Evolutionary conservation across 2,329 filamentous ascomycete genomes (phyloP).

Genomic region (Aureobasidium musti): DNA sequence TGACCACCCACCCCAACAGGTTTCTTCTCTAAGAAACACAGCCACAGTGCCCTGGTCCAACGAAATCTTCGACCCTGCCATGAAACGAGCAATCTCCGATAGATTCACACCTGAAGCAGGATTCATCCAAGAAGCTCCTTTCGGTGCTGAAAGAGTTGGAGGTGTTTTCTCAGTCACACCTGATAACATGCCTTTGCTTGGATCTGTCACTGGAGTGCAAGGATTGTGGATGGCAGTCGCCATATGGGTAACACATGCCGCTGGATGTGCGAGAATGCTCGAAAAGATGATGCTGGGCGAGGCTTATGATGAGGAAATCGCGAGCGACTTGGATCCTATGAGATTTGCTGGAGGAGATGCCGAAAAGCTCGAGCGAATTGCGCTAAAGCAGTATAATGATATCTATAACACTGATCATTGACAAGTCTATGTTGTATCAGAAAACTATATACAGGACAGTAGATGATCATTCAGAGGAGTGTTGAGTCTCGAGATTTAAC

Average conservation of each 20-base stretch:
- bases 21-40: conserved; percentile 35
- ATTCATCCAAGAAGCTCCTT: background rate
- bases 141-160: conserved; percentile 33
- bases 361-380: background rate
- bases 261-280: conserved; percentile 39
- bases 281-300: conserved; percentile 28
- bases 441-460: too few species aligned
- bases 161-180: conserved; percentile 44
- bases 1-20: conserved; percentile 37
- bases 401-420: conserved; percentile 2
- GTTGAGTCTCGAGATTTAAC: too few species aligned
- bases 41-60: conserved; percentile 31
- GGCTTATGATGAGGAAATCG: background rate
- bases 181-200: conserved; percentile 42
- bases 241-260: conserved; percentile 44
- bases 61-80: background rate
- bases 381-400: conserved; percentile 8
- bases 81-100: background rate
- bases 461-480: too few species aligned
- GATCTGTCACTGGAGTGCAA: conserved; percentile 34
- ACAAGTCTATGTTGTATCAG: too few species aligned
- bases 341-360: background rate
- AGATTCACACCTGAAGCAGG: background rate
- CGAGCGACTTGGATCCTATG: background rate
- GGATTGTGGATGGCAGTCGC: conserved; percentile 42